Conservation (phyloP, 2,329 filamentous ascomycete genomes). For the Arthrinium puccinioides region DNA sequence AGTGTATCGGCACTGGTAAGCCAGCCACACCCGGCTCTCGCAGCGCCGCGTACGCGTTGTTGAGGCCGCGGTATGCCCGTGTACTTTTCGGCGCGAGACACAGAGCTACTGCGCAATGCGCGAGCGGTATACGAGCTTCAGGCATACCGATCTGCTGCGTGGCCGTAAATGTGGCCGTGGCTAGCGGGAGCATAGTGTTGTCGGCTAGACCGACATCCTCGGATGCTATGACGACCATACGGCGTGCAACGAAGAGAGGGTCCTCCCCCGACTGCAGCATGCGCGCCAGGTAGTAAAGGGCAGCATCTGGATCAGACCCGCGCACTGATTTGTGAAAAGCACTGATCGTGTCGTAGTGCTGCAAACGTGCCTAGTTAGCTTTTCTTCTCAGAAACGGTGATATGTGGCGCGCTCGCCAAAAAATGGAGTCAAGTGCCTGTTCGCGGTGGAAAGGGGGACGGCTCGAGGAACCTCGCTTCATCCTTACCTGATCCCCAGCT, state of each 20-base stretch:
- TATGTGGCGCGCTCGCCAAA: too few relatives aligned
- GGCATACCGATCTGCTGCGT: slow-evolving; percentile 93
- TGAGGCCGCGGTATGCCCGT: slow-evolving; percentile 73
- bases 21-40: slow-evolving; percentile 76
- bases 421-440: too few relatives aligned
- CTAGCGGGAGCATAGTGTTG: slow-evolving; percentile 73
- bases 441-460: too few relatives aligned
- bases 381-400: not conserved
- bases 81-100: slow-evolving; percentile 80
- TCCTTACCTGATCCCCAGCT: slow-evolving; percentile 85
- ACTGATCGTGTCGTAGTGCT: slow-evolving; percentile 96
- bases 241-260: slow-evolving; percentile 81
- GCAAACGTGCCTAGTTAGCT: too few relatives aligned
- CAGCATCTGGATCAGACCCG: slow-evolving; percentile 77
- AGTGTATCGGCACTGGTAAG: slow-evolving; percentile 76
- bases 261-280: slow-evolving; percentile 97
- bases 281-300: slow-evolving; percentile 88
- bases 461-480: too few relatives aligned
- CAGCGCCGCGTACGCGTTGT: slow-evolving; percentile 72
- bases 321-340: slow-evolving; percentile 95
- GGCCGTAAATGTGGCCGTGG: slow-evolving; percentile 78
- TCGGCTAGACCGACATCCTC: slow-evolving; percentile 93
- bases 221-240: slow-evolving; percentile 89
- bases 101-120: slow-evolving; percentile 78
- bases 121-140: slow-evolving; percentile 86